These are phyloP conservation scores for Beauveria asiatica DNA, from an alignment of 2,329 filamentous ascomycete species.

Conservation along the genomic window DNA sequence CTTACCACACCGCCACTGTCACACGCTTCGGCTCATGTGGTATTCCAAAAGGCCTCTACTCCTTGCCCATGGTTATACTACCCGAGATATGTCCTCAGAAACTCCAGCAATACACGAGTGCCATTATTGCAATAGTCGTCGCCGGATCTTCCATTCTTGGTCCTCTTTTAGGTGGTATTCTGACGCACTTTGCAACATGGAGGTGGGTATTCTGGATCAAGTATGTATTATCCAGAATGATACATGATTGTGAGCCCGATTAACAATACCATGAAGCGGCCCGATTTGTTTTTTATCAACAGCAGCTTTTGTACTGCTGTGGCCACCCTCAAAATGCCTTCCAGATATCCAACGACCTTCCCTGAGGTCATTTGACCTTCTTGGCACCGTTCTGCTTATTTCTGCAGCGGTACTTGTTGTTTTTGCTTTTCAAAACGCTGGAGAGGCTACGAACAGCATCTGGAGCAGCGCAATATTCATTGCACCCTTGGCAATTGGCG, in stretches of 20 bases:
- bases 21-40: background rate
- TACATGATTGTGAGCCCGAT: constrained; percentile 10
- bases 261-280: constrained; percentile 27
- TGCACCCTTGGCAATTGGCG: constrained; percentile 20
- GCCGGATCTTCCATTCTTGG: constrained; percentile 41
- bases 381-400: constrained; percentile 45
- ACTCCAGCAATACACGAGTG: constrained; percentile 34
- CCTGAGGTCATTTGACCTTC: constrained; percentile 43
- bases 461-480: constrained; percentile 35
- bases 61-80: constrained; percentile 46
- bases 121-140: constrained; percentile 40
- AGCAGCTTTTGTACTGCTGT: constrained; percentile 37
- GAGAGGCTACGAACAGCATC: constrained; percentile 22
- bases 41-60: constrained; percentile 34
- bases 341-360: constrained; percentile 30
- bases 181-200: constrained; percentile 42
- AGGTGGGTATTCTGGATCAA: constrained; percentile 54
- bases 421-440: constrained; percentile 48
- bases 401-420: too few species aligned
- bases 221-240: constrained; percentile 16
- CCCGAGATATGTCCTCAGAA: constrained; percentile 38
- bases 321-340: constrained; percentile 35
- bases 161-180: constrained; percentile 40
- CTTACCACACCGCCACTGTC: background rate
- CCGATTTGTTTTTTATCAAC: constrained; percentile 41